A percentile compares a stretch with the other conserved stretches of the same genome.
phyloP scores from a whole-genome alignment of 495 filamentous ascomycete genomes.

The Lasiosphaeria ovina region DNA sequence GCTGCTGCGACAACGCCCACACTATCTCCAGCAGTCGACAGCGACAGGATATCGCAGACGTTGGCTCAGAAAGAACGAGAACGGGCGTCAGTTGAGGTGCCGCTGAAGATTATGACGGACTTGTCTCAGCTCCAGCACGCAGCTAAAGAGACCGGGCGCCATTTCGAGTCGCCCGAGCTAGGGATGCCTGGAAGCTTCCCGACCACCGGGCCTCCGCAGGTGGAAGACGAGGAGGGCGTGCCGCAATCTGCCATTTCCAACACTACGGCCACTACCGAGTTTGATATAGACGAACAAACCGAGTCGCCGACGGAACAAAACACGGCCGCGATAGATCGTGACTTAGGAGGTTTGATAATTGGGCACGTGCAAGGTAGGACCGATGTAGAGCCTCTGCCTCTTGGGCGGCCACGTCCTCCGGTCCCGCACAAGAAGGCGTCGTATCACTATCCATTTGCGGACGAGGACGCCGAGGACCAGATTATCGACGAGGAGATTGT shows the following conservation, averaged over 20 bases:
- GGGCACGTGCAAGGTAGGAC: neutral
- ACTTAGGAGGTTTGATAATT: constrained; percentile 18
- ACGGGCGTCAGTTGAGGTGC: constrained; percentile 18
- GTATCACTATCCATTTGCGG: constrained; percentile 40
- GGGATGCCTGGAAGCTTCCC: constrained; percentile 62
- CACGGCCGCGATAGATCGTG: constrained; percentile 25
- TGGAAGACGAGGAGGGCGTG: constrained; percentile 34
- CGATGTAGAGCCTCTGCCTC: constrained; percentile 13
- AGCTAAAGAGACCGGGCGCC: constrained; percentile 6
- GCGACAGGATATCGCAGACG: constrained; percentile 3
- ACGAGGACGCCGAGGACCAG: constrained; percentile 30
- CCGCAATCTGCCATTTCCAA: constrained; percentile 53
- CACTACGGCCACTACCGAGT: constrained; percentile 62
- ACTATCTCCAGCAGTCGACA: constrained; percentile 5
- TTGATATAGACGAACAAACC: constrained; percentile 68
- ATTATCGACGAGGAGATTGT: no score
- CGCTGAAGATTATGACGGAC: constrained; percentile 32
- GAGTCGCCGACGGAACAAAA: constrained; percentile 42
- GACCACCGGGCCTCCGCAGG: constrained; percentile 25
- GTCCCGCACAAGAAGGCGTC: constrained; percentile 30
- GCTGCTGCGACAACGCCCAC: constrained; percentile 6
- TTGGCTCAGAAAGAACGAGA: constrained; percentile 15
- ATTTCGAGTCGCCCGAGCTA: constrained; percentile 64
- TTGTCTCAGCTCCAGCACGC: constrained; percentile 19
- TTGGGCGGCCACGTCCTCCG: constrained; percentile 11